phyloP scores from a whole-genome alignment of 805 yeast genomes.

The Candida oleophila region DNA sequence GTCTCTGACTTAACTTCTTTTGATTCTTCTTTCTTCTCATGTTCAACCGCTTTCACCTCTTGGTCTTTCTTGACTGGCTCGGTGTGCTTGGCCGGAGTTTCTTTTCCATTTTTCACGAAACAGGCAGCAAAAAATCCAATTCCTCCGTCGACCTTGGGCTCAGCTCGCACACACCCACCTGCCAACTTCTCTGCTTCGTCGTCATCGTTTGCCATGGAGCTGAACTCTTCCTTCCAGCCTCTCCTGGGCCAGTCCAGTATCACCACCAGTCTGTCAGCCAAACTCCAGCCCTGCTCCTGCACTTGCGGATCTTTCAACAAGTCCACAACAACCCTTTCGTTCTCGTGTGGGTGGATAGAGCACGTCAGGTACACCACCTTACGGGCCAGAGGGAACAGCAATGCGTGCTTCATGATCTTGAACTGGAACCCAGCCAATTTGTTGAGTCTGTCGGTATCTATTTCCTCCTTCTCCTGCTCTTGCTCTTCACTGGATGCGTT shows the following conservation, averaged over 20 bases:
- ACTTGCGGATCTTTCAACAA: constrained; percentile 68
- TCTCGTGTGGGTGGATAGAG: constrained; percentile 90
- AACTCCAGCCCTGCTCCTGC: constrained; percentile 69
- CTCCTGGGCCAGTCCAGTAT: constrained; percentile 86
- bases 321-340: constrained; percentile 86
- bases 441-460: constrained; percentile 57
- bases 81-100: not conserved
- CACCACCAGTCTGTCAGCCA: constrained; percentile 58
- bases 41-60: constrained; percentile 1
- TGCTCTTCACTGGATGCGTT: constrained; percentile 9
- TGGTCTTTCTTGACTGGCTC: constrained; percentile 1
- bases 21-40: constrained; percentile 3
- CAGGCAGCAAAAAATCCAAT: constrained; percentile 97
- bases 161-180: constrained; percentile 81
- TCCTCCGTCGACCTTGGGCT: constrained; percentile 93
- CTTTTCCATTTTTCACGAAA: constrained; percentile 48
- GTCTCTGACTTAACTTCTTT: constrained; percentile 1
- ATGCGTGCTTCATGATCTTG: constrained; percentile 84
- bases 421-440: constrained; percentile 85
- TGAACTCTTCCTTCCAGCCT: constrained; percentile 72
- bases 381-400: constrained; percentile 72
- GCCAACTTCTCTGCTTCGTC: constrained; percentile 49
- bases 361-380: constrained; percentile 93
- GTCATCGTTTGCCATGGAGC: constrained; percentile 46
- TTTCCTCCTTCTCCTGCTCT: constrained; percentile 44